phyloP scores from a whole-genome alignment of 2,329 filamentous ascomycete species.

The Scedosporium boydii region DNA sequence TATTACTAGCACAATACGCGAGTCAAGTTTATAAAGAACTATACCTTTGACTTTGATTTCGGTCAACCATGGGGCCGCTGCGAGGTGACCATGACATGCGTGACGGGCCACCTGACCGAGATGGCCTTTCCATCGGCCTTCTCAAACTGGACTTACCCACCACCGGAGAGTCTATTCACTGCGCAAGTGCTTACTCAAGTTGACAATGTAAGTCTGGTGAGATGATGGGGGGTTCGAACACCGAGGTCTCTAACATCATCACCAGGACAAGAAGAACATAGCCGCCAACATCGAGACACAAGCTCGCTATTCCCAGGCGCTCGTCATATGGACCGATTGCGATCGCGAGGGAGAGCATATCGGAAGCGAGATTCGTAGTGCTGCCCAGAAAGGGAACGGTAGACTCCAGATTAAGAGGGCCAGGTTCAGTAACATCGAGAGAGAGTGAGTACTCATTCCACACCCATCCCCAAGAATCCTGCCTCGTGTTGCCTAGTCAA shows the following conservation, averaged over 20 bases:
- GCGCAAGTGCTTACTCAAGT: conserved; percentile 64
- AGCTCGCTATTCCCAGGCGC: conserved; percentile 59
- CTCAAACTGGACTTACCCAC: conserved; percentile 72
- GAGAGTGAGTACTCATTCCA: conserved; percentile 44
- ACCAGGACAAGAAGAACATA: conserved; percentile 66
- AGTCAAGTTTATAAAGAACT: conserved; percentile 83
- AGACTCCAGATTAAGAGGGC: conserved; percentile 74
- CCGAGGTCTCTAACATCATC: too few species aligned
- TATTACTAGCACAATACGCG: conserved; percentile 33
- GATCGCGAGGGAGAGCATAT: conserved; percentile 97
- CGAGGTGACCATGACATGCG: conserved; percentile 86
- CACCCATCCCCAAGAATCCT: not conserved
- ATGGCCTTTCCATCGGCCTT: conserved; percentile 67
- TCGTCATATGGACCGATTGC: conserved; percentile 99
- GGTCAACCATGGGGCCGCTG: conserved; percentile 70
- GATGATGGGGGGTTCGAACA: too few species aligned
- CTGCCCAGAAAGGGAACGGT: conserved; percentile 65
- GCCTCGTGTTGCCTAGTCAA: conserved; percentile 10
- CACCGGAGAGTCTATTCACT: conserved; percentile 70
- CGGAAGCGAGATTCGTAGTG: conserved; percentile 77
- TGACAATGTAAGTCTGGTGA: conserved; percentile 42
- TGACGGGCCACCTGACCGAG: conserved; percentile 78
- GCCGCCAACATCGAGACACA: conserved; percentile 77
- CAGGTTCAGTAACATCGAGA: conserved; percentile 91
- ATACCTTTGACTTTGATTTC: conserved; percentile 85